Evolutionary conservation across 768 basidiomycete species (phyloP), one percentile per base, ranked within the genome.

Genomic region (Russula brevipes): DNA sequence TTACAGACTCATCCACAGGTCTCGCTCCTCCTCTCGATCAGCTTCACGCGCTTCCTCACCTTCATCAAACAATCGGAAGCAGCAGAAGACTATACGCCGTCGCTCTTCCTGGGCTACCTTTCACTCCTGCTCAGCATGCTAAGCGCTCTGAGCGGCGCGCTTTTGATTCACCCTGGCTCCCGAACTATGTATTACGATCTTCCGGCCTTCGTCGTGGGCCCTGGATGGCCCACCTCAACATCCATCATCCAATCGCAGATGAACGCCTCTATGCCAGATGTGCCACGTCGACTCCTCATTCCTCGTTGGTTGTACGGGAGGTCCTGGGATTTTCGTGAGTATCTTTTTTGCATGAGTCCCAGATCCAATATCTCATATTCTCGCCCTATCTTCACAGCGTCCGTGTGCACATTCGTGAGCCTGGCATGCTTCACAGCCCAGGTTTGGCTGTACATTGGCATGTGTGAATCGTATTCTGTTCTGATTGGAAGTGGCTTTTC

Each of bases 121-220:
- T 51, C 63, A 7, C 33, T 60, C 63, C 9, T 64, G 63, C 55
- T 55, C 59, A 41, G 58, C 63, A 12, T 64, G 58, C 52, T 64
- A 35, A 54, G 54, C 46, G 41, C 54, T 56, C 50, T 64, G 41
- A 55, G 41, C 36, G 5, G 41, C 30, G 47, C 54, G 7, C 35
- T 44, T 6, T 17, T 12, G 9, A 19, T 42, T 35, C 5, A 11
- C 41, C 35, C 41, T 16, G 17, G 35, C 24, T 3, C n/a, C 41
- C 12, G 52, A 17, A 45, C 30, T n/a, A 24, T 36, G 36, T 36
- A 35, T 14, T 19, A 38, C 19, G 53, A 55, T 31, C 63, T 14
- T 19, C 47, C 46, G 5, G 24, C 57, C 52, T n/a, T 50, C 7
- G 19, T 53, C 36, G 52, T 38, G 35, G 30, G 46, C 7, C 52